Evolutionary conservation across 805 yeast genomes (phyloP), one percentile per base, ranked within the genome.

Genomic region (Candida nonsorbophila): DNA sequence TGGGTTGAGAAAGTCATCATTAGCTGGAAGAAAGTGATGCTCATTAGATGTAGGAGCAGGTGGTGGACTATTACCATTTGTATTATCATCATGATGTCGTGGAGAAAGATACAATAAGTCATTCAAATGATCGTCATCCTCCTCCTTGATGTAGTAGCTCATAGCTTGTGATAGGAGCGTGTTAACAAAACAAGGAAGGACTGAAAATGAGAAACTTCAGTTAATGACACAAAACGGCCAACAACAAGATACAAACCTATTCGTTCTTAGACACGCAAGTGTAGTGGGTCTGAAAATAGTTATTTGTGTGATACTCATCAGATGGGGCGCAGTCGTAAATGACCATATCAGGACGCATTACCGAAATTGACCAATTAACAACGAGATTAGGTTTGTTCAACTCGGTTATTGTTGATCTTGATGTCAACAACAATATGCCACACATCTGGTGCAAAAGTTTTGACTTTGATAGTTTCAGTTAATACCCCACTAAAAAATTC

Each of bases 401-500:
- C 31, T 6, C 15, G 15, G 18, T 16, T 16, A 28, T n/a, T 7
- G 29, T 14, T n/a, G 28, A 7, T n/a, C n/a, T 19, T 13, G 30
- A 27, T 15, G 28, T 61, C 68, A 11, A 53, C 37, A 4, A 84
- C 83, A 2, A 83, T 58, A 42, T 85, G 95, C 79, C 84, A 79
- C 2, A 86, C 77, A 27, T 81, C 90, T 0, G 95, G 95, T 0
- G 95, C 94, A 64, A 78, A 85, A 0, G 90, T 82, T 55, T 85
- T 86, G 32, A 86, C 83, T 40, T 62, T 71, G 1, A 43, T 7
- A 7, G 53, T 53, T 5, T 25, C 32, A 4, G 19, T 5, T 7
- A 25, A 18, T 3, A 10, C n/a, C 7, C 31, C 17, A 11, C 6
- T 11, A 3, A 32, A 32, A 23, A 40, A 40, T 7, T 22, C 39